These are phyloP conservation scores for Amniculicola lignicola DNA, from an alignment of 495 filamentous ascomycete genomes.

Conservation along the genomic window DNA sequence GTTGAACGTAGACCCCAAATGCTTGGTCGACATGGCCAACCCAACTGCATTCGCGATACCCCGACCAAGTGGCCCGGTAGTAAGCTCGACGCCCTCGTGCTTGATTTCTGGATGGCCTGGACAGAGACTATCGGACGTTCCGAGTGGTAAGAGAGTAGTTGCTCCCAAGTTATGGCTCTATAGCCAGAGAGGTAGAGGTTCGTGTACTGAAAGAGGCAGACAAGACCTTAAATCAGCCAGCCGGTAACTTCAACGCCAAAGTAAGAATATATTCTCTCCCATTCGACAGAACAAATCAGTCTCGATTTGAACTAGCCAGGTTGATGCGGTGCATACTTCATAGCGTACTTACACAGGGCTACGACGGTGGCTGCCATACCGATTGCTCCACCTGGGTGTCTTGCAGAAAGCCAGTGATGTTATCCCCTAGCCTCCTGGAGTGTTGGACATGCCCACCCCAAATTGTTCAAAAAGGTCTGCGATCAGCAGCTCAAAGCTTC, in stretches of 20 bases:
- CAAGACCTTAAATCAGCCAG: conserved; percentile 55
- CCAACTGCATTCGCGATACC: conserved; percentile 61
- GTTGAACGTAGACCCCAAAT: conserved; percentile 56
- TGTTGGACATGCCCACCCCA: conserved; percentile 42
- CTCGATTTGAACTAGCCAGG: conserved; percentile 52
- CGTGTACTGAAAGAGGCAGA: conserved; percentile 59
- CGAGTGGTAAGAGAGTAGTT: conserved; percentile 59
- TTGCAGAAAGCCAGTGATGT: not conserved
- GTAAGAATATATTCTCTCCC: conserved; percentile 53
- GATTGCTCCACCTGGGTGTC: conserved; percentile 46
- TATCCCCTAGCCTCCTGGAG: not conserved
- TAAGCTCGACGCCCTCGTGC: conserved; percentile 59
- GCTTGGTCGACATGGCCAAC: conserved; percentile 57
- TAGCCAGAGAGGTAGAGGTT: conserved; percentile 59
- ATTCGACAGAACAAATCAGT: conserved; percentile 56
- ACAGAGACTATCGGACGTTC: conserved; percentile 49
- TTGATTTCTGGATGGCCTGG: conserved; percentile 64
- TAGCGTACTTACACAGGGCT: conserved; percentile 52
- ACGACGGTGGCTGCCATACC: conserved; percentile 57
- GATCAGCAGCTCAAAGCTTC: conserved; percentile 54
- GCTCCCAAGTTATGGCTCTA: conserved; percentile 56
- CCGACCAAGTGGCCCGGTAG: conserved; percentile 60
- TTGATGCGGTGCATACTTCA: conserved; percentile 50
- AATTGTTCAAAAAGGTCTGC: conserved; percentile 61
- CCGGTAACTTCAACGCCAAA: too few relatives aligned